Evolutionary conservation across 2,329 filamentous ascomycete species (phyloP).

Genomic region (Neonectria faginata): DNA sequence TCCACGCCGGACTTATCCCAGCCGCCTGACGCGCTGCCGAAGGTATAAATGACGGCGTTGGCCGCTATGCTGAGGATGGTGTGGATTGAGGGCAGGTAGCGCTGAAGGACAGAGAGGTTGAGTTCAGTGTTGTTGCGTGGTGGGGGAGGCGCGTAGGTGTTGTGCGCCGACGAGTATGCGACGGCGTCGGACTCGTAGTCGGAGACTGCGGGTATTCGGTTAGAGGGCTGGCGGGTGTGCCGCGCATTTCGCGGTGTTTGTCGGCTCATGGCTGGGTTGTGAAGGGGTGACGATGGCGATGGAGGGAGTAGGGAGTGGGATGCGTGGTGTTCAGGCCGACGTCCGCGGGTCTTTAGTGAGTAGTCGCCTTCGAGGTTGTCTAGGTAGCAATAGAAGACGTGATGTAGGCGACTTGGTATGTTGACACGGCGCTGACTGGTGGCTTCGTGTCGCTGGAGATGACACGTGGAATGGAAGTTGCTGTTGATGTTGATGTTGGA

Average conservation of each 20-base stretch:
- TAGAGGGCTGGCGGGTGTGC: constrained; percentile 57
- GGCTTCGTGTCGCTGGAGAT: constrained; percentile 10
- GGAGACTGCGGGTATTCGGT: constrained; percentile 57
- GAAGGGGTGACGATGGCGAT: constrained; percentile 21
- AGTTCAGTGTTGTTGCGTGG: constrained; percentile 84
- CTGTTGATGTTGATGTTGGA: constrained; percentile 25
- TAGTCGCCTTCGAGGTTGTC: background rate
- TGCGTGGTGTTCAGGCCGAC: background rate
- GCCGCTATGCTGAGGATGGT: constrained; percentile 83
- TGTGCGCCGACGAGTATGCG: constrained; percentile 49
- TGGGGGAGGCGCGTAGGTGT: constrained; percentile 57
- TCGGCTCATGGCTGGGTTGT: constrained; percentile 55
- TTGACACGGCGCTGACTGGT: background rate
- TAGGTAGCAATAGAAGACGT: background rate
- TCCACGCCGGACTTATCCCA: constrained; percentile 92
- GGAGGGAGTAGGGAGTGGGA: background rate
- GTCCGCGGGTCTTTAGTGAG: background rate
- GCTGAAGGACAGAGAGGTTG: constrained; percentile 85
- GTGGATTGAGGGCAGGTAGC: constrained; percentile 80
- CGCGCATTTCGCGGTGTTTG: constrained; percentile 55
- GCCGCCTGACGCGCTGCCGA: constrained; percentile 69
- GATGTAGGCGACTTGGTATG: background rate
- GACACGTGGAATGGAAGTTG: constrained; percentile 28
- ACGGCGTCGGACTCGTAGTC: constrained; percentile 77
- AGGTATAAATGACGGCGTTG: constrained; percentile 88